A percentile compares a stretch with the other conserved stretches of the same genome.
phyloP scores from a whole-genome alignment of 2,329 filamentous ascomycete genomes.

The Harringtonia lauricola region DNA sequence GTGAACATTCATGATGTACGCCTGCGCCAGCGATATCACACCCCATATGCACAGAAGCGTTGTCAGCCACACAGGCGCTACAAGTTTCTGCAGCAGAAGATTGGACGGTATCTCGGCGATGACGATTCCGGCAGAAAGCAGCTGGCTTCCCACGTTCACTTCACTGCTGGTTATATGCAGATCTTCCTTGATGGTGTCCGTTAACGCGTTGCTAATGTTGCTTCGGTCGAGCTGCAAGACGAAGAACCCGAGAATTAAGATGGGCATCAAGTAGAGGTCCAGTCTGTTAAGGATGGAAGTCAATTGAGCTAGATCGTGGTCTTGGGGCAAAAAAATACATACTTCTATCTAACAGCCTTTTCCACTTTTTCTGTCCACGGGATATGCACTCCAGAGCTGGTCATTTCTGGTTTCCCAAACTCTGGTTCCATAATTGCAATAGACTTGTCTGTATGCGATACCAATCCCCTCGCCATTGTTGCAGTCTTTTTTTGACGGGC shows the following conservation, averaged over 20 bases:
- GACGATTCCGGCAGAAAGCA: conserved; percentile 45
- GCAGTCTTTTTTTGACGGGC: too few relatives aligned
- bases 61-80: conserved; percentile 45
- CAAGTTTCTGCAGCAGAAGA: conserved; percentile 40
- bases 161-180: conserved; percentile 38
- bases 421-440: too few relatives aligned
- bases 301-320: not conserved
- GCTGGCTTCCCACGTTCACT: conserved; percentile 46
- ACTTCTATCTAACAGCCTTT: not conserved
- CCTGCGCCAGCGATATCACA: conserved; percentile 17
- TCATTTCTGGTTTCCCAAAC: too few relatives aligned
- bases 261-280: not conserved
- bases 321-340: not conserved
- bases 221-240: conserved; percentile 13
- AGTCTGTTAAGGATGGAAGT: not conserved
- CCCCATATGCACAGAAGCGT: conserved; percentile 26
- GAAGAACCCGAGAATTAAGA: not conserved
- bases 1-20: conserved; percentile 16
- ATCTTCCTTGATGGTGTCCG: conserved; percentile 41
- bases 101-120: conserved; percentile 52
- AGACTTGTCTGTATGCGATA: too few relatives aligned
- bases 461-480: too few relatives aligned
- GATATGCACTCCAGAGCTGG: not conserved
- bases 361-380: not conserved
- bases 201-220: conserved; percentile 44